These are phyloP conservation scores for Lophiotrema nucula DNA, from an alignment of 495 filamentous ascomycete species.

Conservation along the genomic window DNA sequence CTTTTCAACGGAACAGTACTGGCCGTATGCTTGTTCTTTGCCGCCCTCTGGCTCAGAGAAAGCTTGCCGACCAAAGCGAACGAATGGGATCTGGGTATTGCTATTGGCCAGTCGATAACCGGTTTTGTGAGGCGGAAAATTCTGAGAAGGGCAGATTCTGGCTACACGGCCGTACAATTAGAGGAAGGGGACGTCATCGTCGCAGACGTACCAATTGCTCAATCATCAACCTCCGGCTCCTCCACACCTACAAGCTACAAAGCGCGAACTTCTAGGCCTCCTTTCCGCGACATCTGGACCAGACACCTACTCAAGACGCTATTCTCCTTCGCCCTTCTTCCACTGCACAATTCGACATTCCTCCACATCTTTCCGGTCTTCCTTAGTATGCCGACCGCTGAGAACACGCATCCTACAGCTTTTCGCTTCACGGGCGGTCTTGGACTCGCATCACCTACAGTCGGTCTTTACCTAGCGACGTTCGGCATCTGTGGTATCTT, in stretches of 20 bases:
- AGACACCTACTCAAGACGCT: conserved; percentile 73
- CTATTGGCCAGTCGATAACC: conserved; percentile 47
- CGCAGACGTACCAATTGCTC: conserved; percentile 9
- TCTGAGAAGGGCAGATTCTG: conserved; percentile 27
- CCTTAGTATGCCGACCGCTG: conserved; percentile 65
- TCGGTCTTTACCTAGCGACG: conserved; percentile 73
- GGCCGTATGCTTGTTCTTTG: conserved; percentile 69
- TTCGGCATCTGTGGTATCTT: conserved; percentile 75
- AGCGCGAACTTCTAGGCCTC: conserved; percentile 44
- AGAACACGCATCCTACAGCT: conserved; percentile 53
- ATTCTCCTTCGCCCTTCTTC: conserved; percentile 68
- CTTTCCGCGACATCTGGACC: conserved; percentile 68
- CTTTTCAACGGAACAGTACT: conserved; percentile 69
- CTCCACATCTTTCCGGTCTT: conserved; percentile 66
- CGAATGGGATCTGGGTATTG: conserved; percentile 53
- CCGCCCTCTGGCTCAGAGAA: conserved; percentile 34
- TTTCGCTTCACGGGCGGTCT: conserved; percentile 75
- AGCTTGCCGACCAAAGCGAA: conserved; percentile 50
- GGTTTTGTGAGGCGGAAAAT: conserved; percentile 32
- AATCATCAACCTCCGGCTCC: conserved; percentile 31
- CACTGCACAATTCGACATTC: conserved; percentile 72
- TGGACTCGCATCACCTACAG: conserved; percentile 64
- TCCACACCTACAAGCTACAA: conserved; percentile 27
- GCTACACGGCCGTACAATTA: conserved; percentile 17
- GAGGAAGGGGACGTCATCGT: conserved; percentile 16